A percentile compares a stretch with the other conserved stretches of the same genome.
These are phyloP conservation scores for Secale cereale DNA, from an alignment of 176 grass and related monocot species.

Conservation along the genomic window DNA sequence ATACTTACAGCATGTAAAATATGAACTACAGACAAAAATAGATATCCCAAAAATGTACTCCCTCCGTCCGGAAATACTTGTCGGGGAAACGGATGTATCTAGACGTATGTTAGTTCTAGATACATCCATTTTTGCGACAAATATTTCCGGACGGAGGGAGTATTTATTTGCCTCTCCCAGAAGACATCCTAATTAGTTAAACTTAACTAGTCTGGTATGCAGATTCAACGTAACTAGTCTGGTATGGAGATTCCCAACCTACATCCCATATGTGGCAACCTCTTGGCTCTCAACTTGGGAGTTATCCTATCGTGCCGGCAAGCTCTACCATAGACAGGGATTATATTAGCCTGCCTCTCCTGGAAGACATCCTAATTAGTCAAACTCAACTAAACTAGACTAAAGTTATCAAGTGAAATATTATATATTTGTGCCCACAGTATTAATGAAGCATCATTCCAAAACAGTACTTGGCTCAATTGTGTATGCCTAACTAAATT, in stretches of 20 bases:
- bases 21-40: background rate
- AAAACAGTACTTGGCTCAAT: background rate
- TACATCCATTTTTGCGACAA: no score
- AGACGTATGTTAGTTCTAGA: no score
- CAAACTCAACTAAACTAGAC: slow-evolving; percentile 5
- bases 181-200: background rate
- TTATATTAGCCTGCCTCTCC: background rate
- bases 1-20: background rate
- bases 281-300: background rate
- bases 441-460: background rate
- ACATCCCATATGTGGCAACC: background rate
- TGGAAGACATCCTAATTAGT: background rate
- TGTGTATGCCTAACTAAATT: background rate
- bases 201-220: background rate
- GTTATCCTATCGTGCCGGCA: background rate
- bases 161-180: background rate
- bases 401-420: background rate
- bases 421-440: background rate
- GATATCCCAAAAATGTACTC: background rate
- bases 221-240: background rate
- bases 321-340: slow-evolving; percentile 2
- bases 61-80: no score
- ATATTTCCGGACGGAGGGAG: no score
- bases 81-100: no score
- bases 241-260: background rate